Base-by-base conservation (phyloP, 2,329 filamentous ascomycete species). In the Nemania serpens region DNA sequence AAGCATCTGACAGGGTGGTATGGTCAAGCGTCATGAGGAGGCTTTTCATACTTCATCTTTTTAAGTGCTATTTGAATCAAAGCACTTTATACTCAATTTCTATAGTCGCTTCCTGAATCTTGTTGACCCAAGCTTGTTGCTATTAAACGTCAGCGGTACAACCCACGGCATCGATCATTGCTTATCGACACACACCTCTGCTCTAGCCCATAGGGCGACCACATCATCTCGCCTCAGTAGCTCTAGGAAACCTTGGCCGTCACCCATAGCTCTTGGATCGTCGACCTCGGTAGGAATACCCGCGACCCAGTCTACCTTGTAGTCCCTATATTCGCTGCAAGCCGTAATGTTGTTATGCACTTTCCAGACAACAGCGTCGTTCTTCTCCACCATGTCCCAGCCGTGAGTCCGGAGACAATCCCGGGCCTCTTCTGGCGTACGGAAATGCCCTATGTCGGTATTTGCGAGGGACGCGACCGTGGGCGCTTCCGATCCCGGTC, bases 151-250 rank as follows among this genome's bases (percentile, higher is more conserved):
- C 18, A 65, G 58, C 53, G 11, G 45, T 4, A 49, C 41, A 25
- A 22, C 15, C 34, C 11, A 54, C 7, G 22, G 39, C 34, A 10
- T 1, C 22, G 18, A 33, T 50, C 25, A 22, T 29, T 33, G n/a
- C 33, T n/a, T 43, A n/a, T 45, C 6, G 18, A 43, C 43, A 62
- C 64, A 41, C 42, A 66, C 65, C 46, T 57, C 56, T 37, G 61
- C 61, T 48, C 63, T 66, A 6, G 57, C 61, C 63, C 65, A 67
- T 13, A 67, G 48, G n/a, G 53, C 57, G 12, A 67, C 61, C 5
- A 64, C 45, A 51, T 43, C 56, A 22, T 46, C 47, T 7, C 58
- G 61, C 25, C 53, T 29, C 13, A 65, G 34, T 12, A 64, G 58
- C 48, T 55, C 65, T 15, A 67, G 36, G 34, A 67, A 67, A 10